Evolutionary conservation across 495 filamentous ascomycete species (phyloP), one percentile per base, ranked within the genome.

Genomic region (Penicillium waksmanii): DNA sequence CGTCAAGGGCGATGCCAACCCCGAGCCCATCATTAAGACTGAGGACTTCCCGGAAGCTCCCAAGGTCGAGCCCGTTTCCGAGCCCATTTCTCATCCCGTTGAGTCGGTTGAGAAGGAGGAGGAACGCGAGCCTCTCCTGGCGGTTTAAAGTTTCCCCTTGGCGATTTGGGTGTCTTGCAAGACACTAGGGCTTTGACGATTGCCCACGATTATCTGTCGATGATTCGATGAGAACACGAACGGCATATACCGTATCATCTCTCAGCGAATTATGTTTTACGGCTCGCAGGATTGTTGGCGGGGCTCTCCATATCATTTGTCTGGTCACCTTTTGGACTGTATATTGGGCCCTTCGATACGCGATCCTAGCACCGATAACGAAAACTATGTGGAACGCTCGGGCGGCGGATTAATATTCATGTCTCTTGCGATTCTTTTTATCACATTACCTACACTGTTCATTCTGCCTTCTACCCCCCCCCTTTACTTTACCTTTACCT

Each of bases 11-110:
- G 76, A 78, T 62, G 83, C 87, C 63, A 87, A 87, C 77, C 80
- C 88, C 18, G 77, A 82, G 63, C 71, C 75, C 54, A 51, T 52
- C 3, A 57, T 76, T 55, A 79, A 78, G 68, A 68, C 70, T 48
- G 77, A 79, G 66, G 84, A 88, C 64, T 89, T 89, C 78, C 83
- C 88, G 12, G 77, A 82, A 62, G 69, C 74, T 53, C 63, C 89
- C 36, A 87, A 78, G 66, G 67, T 73, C 23, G 82, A 83, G 66
- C 81, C 80, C 10, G 64, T 73, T 21, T 56, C 68, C 0, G 82
- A 83, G 66, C 81, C 80, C 9, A 64, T 74, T 27, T 57, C 68
- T 0, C 74, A 75, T 38, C 67, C 57, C 6, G 55, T 63, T 34
- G 64, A 69, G 42, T 48, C 64, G 18, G 52, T 57, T 18, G 60